Percentiles rank a stretch among this genome's conserved stretches.
Conservation (phyloP, 805 yeast species). For the Torulaspora indica region DNA sequence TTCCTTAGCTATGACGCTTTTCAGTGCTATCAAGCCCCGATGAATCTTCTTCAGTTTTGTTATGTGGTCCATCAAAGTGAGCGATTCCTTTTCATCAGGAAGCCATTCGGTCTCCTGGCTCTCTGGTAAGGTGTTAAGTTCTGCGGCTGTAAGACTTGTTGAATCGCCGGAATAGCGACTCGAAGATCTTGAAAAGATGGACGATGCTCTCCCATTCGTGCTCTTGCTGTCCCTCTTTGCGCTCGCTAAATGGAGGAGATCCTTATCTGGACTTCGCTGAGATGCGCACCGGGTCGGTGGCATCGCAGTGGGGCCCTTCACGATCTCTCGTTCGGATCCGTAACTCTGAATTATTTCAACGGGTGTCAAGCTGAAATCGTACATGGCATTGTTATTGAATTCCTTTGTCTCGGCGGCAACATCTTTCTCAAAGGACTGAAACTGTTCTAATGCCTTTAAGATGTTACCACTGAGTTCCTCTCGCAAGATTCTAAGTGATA, state of each 20-base stretch:
- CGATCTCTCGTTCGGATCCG: slow-evolving; percentile 9
- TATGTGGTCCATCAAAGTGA: slow-evolving; percentile 24
- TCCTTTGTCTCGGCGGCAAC: slow-evolving; percentile 20
- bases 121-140: neutral
- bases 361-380: slow-evolving; percentile 28
- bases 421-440: slow-evolving; percentile 15
- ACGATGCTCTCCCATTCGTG: slow-evolving; percentile 2
- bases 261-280: neutral
- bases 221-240: slow-evolving; percentile 1
- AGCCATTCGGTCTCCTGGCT: slow-evolving; percentile 1
- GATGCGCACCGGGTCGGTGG: neutral
- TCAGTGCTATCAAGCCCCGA: slow-evolving; percentile 19
- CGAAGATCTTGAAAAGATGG: slow-evolving; percentile 15
- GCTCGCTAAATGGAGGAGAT: neutral
- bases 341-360: slow-evolving; percentile 31
- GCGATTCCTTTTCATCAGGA: neutral
- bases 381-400: slow-evolving; percentile 18
- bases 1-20: slow-evolving; percentile 18
- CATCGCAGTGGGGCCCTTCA: neutral
- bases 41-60: slow-evolving; percentile 22
- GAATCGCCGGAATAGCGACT: slow-evolving; percentile 23
- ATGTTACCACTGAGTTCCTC: slow-evolving; percentile 1
- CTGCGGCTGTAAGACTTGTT: neutral
- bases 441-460: slow-evolving; percentile 10
- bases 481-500: neutral